A percentile compares a stretch with the other conserved stretches of the same genome.
Conservation (phyloP, 1,284 basidiomycete species). For the Waitea zeae region DNA sequence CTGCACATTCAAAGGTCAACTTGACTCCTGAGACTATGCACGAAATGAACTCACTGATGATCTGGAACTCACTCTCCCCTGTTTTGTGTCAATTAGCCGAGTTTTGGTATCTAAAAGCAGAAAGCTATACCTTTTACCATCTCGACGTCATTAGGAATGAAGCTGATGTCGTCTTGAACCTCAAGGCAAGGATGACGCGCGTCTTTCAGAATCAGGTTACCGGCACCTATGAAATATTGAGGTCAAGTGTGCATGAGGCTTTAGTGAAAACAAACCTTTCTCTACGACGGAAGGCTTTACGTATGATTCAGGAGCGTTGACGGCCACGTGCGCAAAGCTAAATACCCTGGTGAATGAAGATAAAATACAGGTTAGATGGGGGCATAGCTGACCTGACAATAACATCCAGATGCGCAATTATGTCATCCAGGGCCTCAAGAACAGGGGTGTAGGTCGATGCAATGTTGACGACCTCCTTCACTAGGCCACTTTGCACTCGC, state of each 20-base stretch:
- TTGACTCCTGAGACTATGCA: background rate
- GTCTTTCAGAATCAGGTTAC: slow-evolving; percentile 61
- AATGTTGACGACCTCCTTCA: slow-evolving; percentile 87
- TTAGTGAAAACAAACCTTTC: slow-evolving; percentile 27
- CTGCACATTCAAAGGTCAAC: slow-evolving; percentile 21
- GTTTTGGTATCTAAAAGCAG: background rate
- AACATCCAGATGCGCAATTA: slow-evolving; percentile 87
- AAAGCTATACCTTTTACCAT: slow-evolving; percentile 56
- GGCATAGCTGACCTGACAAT: slow-evolving; percentile 48
- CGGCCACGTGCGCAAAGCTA: slow-evolving; percentile 83
- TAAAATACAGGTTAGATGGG: no score
- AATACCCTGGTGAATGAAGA: background rate
- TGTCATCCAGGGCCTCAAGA: slow-evolving; percentile 75
- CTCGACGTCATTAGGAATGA: slow-evolving; percentile 90
- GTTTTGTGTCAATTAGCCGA: background rate
- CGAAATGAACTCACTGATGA: slow-evolving; percentile 43
- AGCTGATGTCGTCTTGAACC: slow-evolving; percentile 88
- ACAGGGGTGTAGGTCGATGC: slow-evolving; percentile 92
- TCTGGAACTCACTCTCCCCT: slow-evolving; percentile 64
- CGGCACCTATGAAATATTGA: slow-evolving; percentile 32
- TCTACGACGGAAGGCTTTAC: slow-evolving; percentile 65
- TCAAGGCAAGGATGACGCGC: slow-evolving; percentile 95
- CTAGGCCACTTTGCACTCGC: slow-evolving; percentile 66
- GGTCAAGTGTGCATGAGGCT: background rate
- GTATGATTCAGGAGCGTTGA: slow-evolving; percentile 77